Evolutionary conservation across 1,284 basidiomycete genomes (phyloP).

Genomic region (Tylopilus orsonianus): DNA sequence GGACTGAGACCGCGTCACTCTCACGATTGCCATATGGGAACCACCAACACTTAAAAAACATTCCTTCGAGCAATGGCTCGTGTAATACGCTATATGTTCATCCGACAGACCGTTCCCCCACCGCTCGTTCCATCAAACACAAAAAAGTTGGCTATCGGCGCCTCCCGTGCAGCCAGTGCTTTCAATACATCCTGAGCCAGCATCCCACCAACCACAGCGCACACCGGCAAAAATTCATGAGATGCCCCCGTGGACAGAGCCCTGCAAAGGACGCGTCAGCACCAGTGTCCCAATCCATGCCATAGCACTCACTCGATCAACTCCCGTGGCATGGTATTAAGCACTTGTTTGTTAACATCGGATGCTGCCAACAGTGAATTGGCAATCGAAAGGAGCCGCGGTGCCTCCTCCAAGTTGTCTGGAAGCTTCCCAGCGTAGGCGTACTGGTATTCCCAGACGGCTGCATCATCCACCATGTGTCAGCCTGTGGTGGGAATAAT

Average conservation of each 20-base stretch:
- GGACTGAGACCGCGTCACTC: slow-evolving; percentile 15
- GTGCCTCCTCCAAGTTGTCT: slow-evolving; percentile 43
- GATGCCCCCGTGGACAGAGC: slow-evolving; percentile 65
- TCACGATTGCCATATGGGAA: too few species aligned
- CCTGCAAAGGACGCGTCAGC: slow-evolving; percentile 37
- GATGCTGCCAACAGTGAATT: slow-evolving; percentile 60
- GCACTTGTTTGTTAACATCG: slow-evolving; percentile 68
- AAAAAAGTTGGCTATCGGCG: slow-evolving; percentile 91
- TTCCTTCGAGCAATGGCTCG: neutral
- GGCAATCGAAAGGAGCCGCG: slow-evolving; percentile 63
- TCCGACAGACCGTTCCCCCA: slow-evolving; percentile 63
- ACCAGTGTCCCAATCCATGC: slow-evolving; percentile 4
- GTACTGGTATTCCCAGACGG: slow-evolving; percentile 82
- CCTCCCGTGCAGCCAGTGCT: slow-evolving; percentile 84
- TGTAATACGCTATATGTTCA: slow-evolving; percentile 40
- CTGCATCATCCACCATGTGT: slow-evolving; percentile 40
- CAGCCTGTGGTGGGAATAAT: slow-evolving; percentile 12
- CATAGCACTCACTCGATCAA: slow-evolving; percentile 52
- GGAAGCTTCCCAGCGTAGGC: slow-evolving; percentile 60
- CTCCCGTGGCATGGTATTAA: slow-evolving; percentile 53
- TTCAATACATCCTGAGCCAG: slow-evolving; percentile 95
- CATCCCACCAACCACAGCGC: slow-evolving; percentile 92
- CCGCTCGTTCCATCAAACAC: slow-evolving; percentile 85
- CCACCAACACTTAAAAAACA: too few species aligned
- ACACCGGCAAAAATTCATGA: slow-evolving; percentile 87